Conservation (phyloP, 345 rosid genomes). For the Camelina sativa region DNA sequence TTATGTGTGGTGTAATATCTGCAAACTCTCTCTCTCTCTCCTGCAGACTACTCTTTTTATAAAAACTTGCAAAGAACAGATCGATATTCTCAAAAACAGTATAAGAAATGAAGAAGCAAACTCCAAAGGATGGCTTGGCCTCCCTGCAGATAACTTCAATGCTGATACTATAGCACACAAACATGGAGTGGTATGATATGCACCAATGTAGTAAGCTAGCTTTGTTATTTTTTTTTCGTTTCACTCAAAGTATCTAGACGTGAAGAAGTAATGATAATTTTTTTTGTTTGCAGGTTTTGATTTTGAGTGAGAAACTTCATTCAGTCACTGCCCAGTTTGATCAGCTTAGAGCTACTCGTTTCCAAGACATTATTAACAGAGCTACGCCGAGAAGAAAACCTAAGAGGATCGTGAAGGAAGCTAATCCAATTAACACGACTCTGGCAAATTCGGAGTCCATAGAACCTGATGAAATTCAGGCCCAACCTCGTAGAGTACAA, state of each 20-base stretch:
- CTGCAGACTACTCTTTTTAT: conserved; percentile 79
- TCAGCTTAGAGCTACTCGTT: conserved; percentile 83
- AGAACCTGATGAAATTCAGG: conserved; percentile 56
- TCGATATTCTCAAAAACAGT: conserved; percentile 76
- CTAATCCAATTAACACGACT: conserved; percentile 47
- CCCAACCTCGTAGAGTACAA: conserved; percentile 56
- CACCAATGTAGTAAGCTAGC: conserved; percentile 29
- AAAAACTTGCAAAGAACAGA: conserved; percentile 87
- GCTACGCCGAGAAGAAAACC: conserved; percentile 81
- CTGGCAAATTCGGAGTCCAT: conserved; percentile 45
- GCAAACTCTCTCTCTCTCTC: background rate
- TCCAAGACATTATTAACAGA: conserved; percentile 84
- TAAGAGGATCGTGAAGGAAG: conserved; percentile 51
- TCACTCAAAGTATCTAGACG: background rate
- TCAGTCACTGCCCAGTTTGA: conserved; percentile 81
- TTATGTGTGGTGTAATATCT: conserved; percentile 17
- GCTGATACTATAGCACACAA: conserved; percentile 87
- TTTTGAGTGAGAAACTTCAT: conserved; percentile 91
- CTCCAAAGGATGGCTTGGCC: conserved; percentile 83
- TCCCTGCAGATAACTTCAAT: conserved; percentile 58
- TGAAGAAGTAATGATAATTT: conserved; percentile 14
- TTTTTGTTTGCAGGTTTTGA: conserved; percentile 48
- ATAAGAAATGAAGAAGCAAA: conserved; percentile 71
- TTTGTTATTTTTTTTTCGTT: conserved; percentile 1
- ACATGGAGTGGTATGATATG: conserved; percentile 87